Conservation (phyloP, 306 rosid species). For the Cucumis sativus region DNA sequence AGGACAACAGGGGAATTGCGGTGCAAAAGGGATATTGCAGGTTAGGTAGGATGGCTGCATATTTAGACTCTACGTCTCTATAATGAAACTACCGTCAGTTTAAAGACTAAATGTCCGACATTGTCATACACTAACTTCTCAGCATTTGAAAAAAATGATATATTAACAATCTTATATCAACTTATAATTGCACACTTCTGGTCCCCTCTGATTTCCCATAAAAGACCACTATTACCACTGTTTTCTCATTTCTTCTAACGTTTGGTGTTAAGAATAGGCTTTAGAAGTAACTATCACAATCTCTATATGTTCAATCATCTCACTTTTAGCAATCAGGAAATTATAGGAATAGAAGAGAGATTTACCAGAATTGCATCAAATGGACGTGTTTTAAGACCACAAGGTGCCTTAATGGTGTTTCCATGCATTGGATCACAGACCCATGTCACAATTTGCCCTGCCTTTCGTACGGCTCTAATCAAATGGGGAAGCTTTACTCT, state of each 20-base stretch:
- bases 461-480: constrained; percentile 61
- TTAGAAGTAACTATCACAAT: neutral
- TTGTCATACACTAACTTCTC: neutral
- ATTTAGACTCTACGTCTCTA: neutral
- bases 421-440: constrained; percentile 76
- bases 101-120: neutral
- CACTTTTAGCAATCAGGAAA: neutral
- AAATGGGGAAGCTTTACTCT: constrained; percentile 66
- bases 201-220: neutral
- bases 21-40: neutral
- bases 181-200: neutral
- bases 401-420: constrained; percentile 63
- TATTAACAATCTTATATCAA: neutral
- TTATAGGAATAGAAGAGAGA: neutral
- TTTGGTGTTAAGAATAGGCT: neutral
- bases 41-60: neutral
- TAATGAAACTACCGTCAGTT: neutral
- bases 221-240: neutral
- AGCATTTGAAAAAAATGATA: neutral
- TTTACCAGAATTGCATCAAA: constrained; percentile 62
- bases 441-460: constrained; percentile 76
- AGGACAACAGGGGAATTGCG: neutral
- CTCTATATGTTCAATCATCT: neutral
- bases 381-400: constrained; percentile 70
- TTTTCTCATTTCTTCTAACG: neutral